Evolutionary conservation across 2,329 filamentous ascomycete species (phyloP).

Genomic region (Phoma sp.): DNA sequence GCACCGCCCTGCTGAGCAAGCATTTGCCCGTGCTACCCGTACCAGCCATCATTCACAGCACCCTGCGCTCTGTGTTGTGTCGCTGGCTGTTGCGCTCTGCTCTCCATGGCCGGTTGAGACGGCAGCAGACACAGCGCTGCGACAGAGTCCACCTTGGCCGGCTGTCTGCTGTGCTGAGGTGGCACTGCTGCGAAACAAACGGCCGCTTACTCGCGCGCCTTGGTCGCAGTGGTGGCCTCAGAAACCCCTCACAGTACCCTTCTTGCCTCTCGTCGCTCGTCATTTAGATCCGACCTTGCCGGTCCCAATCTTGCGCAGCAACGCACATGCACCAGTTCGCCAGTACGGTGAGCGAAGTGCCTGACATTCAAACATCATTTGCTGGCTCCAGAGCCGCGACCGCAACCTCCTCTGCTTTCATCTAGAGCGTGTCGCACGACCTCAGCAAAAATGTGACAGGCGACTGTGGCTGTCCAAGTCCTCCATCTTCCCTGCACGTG

Average conservation of each 20-base stretch:
- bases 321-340: slow-evolving; percentile 8
- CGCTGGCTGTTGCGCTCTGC: not conserved
- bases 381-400: slow-evolving; percentile 20
- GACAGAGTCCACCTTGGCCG: slow-evolving; percentile 6
- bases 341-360: not conserved
- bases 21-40: not conserved
- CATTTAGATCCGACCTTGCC: slow-evolving; percentile 25
- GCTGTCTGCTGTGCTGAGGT: slow-evolving; percentile 16
- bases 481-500: slow-evolving; percentile 31
- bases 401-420: slow-evolving; percentile 15
- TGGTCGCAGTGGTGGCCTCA: slow-evolving; percentile 19
- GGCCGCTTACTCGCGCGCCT: slow-evolving; percentile 14
- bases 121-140: slow-evolving; percentile 5
- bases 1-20: slow-evolving; percentile 21
- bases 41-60: too few species aligned
- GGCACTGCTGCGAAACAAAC: slow-evolving; percentile 27
- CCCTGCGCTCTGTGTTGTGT: not conserved
- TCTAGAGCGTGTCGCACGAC: slow-evolving; percentile 12
- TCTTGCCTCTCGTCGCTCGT: slow-evolving; percentile 14
- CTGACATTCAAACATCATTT: not conserved
- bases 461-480: slow-evolving; percentile 23
- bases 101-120: slow-evolving; percentile 1
- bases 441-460: slow-evolving; percentile 3
- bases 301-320: slow-evolving; percentile 20
- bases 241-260: slow-evolving; percentile 8